These are phyloP conservation scores for Pichia eremophila DNA, from an alignment of 805 yeast species.

Conservation along the genomic window DNA sequence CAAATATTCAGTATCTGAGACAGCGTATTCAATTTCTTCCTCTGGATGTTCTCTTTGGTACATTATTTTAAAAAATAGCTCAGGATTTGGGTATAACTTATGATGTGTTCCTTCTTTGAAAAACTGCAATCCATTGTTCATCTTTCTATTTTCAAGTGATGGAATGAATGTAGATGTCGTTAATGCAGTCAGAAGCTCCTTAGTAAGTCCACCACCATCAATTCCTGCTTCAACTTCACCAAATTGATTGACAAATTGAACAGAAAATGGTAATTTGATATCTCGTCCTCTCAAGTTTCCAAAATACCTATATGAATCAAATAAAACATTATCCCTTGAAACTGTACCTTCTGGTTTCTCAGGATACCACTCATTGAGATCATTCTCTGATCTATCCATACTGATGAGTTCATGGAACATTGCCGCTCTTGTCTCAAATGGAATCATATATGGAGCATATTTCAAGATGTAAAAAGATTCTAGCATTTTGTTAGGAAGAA, in stretches of 20 bases:
- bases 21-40: slow-evolving; percentile 21
- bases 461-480: slow-evolving; percentile 45
- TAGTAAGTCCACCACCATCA: slow-evolving; percentile 95
- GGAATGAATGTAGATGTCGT: slow-evolving; percentile 57
- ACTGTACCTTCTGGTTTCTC: slow-evolving; percentile 39
- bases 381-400: slow-evolving; percentile 33
- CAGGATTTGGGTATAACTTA: slow-evolving; percentile 69
- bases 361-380: slow-evolving; percentile 15
- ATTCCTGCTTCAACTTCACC: slow-evolving; percentile 78
- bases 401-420: slow-evolving; percentile 58
- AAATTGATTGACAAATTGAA: slow-evolving; percentile 60
- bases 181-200: slow-evolving; percentile 75
- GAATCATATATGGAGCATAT: slow-evolving; percentile 69
- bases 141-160: slow-evolving; percentile 16
- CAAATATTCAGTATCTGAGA: slow-evolving; percentile 17
- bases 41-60: slow-evolving; percentile 18
- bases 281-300: slow-evolving; percentile 37
- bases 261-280: slow-evolving; percentile 52
- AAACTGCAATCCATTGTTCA: slow-evolving; percentile 22
- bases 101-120: slow-evolving; percentile 40
- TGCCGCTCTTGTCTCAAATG: slow-evolving; percentile 65
- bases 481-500: slow-evolving; percentile 8
- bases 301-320: slow-evolving; percentile 63
- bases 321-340: slow-evolving; percentile 59
- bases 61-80: slow-evolving; percentile 22